These are phyloP conservation scores for Saturnispora zaruensis DNA, from an alignment of 805 yeast genomes.

Conservation along the genomic window DNA sequence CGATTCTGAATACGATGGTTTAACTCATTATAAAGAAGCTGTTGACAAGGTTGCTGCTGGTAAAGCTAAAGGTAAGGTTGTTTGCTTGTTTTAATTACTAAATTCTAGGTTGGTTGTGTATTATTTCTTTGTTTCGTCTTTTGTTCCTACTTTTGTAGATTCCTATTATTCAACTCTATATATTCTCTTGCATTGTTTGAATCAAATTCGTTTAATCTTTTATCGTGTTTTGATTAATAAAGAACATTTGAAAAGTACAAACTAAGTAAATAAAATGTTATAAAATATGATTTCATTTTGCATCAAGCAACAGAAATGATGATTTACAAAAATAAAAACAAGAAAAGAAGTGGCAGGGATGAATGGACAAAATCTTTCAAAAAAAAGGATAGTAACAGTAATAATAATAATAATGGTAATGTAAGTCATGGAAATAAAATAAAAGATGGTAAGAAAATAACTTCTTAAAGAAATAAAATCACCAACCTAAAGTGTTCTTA, in stretches of 20 bases:
- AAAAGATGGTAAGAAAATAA: not conserved
- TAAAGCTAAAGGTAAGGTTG: slow-evolving; percentile 58
- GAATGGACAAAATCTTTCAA: not conserved
- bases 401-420: no score
- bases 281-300: not conserved
- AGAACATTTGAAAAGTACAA: not conserved
- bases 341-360: not conserved
- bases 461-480: slow-evolving; percentile 2
- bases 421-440: not conserved
- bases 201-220: no score
- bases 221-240: no score
- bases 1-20: slow-evolving; percentile 46
- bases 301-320: not conserved
- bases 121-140: not conserved
- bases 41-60: slow-evolving; percentile 37
- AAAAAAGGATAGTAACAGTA: no score
- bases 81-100: slow-evolving; percentile 20
- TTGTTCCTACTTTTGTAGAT: not conserved
- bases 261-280: not conserved
- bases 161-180: not conserved
- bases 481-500: slow-evolving; percentile 69
- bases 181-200: not conserved
- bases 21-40: slow-evolving; percentile 41
- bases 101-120: not conserved
- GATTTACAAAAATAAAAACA: slow-evolving; percentile 1